phyloP scores from a whole-genome alignment of 2,329 filamentous ascomycete species.

The Pyrenophora teres region DNA sequence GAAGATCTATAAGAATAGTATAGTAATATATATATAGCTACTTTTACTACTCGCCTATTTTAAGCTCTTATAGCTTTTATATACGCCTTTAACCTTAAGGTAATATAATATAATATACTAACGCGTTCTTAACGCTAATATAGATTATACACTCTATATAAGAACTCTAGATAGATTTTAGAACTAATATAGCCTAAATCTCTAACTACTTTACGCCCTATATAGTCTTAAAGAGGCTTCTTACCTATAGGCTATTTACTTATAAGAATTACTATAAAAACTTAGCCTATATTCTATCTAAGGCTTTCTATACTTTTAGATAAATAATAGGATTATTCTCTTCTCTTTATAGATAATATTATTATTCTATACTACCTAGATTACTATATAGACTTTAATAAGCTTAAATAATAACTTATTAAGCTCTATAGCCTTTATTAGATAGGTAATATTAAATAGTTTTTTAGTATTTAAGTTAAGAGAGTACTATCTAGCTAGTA shows the following conservation, averaged over 20 bases:
- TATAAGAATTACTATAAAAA: background rate
- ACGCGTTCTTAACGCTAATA: constrained; percentile 3
- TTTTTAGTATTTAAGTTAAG: no score
- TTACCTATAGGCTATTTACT: background rate
- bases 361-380: no score
- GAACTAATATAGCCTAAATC: background rate
- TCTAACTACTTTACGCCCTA: constrained; percentile 1
- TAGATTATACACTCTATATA: background rate
- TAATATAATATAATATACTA: constrained; percentile 1
- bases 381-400: no score
- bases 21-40: no score
- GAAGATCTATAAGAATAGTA: no score
- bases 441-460: no score
- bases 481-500: no score
- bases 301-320: constrained; percentile 2
- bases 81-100: constrained; percentile 3
- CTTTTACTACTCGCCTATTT: background rate
- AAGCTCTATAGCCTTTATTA: no score
- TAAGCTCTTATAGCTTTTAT: background rate
- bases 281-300: background rate
- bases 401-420: no score
- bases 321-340: background rate
- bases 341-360: no score
- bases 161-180: constrained; percentile 3
- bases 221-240: constrained; percentile 4